Base-by-base conservation (phyloP, 352 stramenopile genomes). In the Phytophthora ohioensis region DNA sequence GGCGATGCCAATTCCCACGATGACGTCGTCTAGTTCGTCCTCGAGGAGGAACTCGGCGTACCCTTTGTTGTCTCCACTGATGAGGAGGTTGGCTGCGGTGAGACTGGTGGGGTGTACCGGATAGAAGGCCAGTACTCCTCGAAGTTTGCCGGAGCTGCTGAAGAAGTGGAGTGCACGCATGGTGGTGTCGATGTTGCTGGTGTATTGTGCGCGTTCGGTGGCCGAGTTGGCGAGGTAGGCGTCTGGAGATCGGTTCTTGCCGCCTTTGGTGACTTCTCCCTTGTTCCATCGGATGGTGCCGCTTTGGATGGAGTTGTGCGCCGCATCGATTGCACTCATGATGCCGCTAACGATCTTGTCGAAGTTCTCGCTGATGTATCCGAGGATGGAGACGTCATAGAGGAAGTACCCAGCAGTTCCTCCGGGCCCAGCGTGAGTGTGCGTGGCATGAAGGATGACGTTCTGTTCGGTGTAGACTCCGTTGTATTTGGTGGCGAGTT, bases 51-150 rank as follows among this genome's bases (percentile, higher is more conserved):
- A 85, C 69, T 82, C 76, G 54, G 79, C 79, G 49, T 81, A 84
- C 10, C 76, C 79, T 51, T 94, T 93, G 76, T 97, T 96, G 73
- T 96, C 88, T 45, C 85, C 85, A 31, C 78, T 91, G 43, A 95
- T 78, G 13, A 96, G 67, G 15, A 68, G 51, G 71, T 97, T 96
- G n/a, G 73, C 78, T 47, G 81, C 73, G 42, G 78, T 93, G 66
- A 97, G 77, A 63, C 75, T 92, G 15, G 88, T 96, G 47, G 82
- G 81, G 70, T 97, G 88, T 21, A 95, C 87, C 2, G 87, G 82
- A 51, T 78, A 85, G 61, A 87, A 96, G 13, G 82, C 89, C n/a
- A 96, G 41, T 17, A 90, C 66, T 17, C 84, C 87, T 12, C 90
- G 71, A 32, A 82, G 62, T 6, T 59, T 75, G 31, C 66, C 73